Percentiles rank a stretch among this genome's conserved stretches.
Conservation (phyloP, 2,329 filamentous ascomycete species). For the Leptodontidium sp. region DNA sequence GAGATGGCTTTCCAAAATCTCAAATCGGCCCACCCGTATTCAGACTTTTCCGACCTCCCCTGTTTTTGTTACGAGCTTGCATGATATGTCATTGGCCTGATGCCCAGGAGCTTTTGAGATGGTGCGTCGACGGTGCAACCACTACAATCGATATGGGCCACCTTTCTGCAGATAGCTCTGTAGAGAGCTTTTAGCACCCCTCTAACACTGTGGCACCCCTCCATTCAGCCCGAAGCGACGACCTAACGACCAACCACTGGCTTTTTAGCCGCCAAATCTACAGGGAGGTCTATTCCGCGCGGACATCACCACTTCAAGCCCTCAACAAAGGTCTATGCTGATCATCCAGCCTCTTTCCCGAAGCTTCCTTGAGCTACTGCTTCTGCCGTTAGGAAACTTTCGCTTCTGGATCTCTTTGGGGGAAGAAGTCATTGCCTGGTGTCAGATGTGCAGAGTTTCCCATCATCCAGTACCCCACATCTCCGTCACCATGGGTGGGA, state of each 20-base stretch:
- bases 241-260: conserved; percentile 2
- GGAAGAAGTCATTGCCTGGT: conserved; percentile 13
- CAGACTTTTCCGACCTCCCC: conserved; percentile 14
- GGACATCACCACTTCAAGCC: background rate
- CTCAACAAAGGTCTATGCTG: conserved; percentile 14
- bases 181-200: conserved; percentile 9
- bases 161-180: conserved; percentile 1
- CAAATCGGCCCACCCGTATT: background rate
- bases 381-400: conserved; percentile 6
- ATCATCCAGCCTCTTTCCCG: conserved; percentile 18
- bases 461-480: conserved; percentile 25
- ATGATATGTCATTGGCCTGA: background rate
- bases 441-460: conserved; percentile 25
- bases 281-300: conserved; percentile 14
- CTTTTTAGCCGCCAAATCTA: conserved; percentile 15
- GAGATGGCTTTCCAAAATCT: background rate
- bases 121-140: conserved; percentile 5
- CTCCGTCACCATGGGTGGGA: conserved; percentile 20
- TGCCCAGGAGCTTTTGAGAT: background rate
- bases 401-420: conserved; percentile 14
- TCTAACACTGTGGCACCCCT: conserved; percentile 11
- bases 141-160: conserved; percentile 3
- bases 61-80: conserved; percentile 12
- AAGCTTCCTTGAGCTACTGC: conserved; percentile 9
- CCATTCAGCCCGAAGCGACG: conserved; percentile 6